These are phyloP conservation scores for Rhizopus microsporus DNA, from an alignment of 371 early-diverging fungal species.

Conservation along the genomic window DNA sequence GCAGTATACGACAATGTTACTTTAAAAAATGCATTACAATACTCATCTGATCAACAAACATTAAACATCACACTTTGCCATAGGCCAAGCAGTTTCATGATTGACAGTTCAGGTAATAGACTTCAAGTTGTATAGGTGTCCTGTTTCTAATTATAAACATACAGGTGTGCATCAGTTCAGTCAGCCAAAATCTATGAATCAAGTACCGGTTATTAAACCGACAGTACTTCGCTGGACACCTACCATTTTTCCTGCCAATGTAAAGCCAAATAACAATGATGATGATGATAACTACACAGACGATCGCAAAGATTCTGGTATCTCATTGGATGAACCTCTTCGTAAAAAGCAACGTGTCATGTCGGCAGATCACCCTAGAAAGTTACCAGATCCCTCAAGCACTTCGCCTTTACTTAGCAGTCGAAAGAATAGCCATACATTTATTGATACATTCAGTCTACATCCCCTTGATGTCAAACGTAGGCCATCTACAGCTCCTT, in stretches of 20 bases:
- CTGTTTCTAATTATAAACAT: not conserved
- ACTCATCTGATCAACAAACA: conserved; percentile 23
- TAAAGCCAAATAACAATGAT: conserved; percentile 9
- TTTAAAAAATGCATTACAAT: conserved; percentile 29
- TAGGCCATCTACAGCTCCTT: conserved; percentile 21
- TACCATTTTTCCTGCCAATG: conserved; percentile 16
- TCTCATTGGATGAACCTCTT: conserved; percentile 30
- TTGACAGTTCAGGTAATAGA: conserved; percentile 8
- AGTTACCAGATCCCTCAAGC: conserved; percentile 29
- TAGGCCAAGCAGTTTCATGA: conserved; percentile 22
- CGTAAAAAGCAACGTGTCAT: conserved; percentile 40
- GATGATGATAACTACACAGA: conserved; percentile 8
- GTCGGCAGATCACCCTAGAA: conserved; percentile 32
- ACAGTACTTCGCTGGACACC: conserved; percentile 42
- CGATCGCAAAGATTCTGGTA: conserved; percentile 36
- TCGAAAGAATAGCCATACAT: conserved; percentile 9
- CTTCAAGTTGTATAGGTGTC: too few relatives aligned
- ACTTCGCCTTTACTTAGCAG: conserved; percentile 19
- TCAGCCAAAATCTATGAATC: conserved; percentile 7
- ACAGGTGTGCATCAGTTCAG: not conserved
- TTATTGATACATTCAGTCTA: conserved; percentile 18
- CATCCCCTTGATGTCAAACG: conserved; percentile 30
- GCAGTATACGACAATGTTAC: conserved; percentile 35
- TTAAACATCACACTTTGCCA: conserved; percentile 35
- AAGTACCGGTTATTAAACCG: conserved; percentile 48